Evolutionary conservation across 192 early-diverging fungal species (phyloP).

Genomic region (Rhizophlyctis rosea): DNA sequence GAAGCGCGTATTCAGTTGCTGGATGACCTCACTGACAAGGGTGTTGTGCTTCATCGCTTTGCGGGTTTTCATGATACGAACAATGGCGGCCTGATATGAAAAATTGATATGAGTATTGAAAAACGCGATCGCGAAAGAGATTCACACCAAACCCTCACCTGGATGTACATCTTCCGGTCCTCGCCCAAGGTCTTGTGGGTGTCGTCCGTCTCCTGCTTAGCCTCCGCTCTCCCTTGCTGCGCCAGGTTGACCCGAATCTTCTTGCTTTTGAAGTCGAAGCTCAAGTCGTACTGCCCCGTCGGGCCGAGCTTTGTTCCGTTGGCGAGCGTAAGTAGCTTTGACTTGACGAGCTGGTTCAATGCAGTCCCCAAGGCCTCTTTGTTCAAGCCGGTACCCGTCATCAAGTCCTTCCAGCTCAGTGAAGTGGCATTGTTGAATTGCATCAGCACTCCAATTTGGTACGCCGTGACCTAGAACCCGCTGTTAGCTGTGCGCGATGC

Average conservation of each 20-base stretch:
- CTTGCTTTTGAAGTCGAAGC: conserved; percentile 74
- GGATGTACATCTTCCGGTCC: conserved; percentile 89
- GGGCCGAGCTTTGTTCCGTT: conserved; percentile 53
- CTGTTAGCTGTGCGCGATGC: conserved; percentile 1
- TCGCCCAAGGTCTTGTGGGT: conserved; percentile 90
- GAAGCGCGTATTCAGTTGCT: conserved; percentile 83
- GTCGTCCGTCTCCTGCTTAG: conserved; percentile 86
- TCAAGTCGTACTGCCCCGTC: conserved; percentile 64
- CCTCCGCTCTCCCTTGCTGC: conserved; percentile 77
- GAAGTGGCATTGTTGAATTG: conserved; percentile 80
- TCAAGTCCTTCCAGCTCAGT: conserved; percentile 76
- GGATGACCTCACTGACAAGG: conserved; percentile 86
- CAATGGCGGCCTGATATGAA: conserved; percentile 83
- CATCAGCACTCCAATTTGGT: conserved; percentile 91
- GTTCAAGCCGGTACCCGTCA: conserved; percentile 68
- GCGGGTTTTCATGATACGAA: conserved; percentile 98
- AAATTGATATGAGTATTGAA: conserved; percentile 6
- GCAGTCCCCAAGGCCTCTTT: conserved; percentile 64
- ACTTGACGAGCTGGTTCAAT: conserved; percentile 77
- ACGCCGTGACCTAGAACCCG: conserved; percentile 66
- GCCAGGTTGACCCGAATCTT: conserved; percentile 88
- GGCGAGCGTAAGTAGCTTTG: conserved; percentile 66
- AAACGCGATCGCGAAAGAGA: conserved; percentile 4
- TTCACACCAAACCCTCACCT: conserved; percentile 48
- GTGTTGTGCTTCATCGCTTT: conserved; percentile 81